Conservation (phyloP, 2,329 filamentous ascomycete genomes). For the Aspergillus oerlinghausenensis region DNA sequence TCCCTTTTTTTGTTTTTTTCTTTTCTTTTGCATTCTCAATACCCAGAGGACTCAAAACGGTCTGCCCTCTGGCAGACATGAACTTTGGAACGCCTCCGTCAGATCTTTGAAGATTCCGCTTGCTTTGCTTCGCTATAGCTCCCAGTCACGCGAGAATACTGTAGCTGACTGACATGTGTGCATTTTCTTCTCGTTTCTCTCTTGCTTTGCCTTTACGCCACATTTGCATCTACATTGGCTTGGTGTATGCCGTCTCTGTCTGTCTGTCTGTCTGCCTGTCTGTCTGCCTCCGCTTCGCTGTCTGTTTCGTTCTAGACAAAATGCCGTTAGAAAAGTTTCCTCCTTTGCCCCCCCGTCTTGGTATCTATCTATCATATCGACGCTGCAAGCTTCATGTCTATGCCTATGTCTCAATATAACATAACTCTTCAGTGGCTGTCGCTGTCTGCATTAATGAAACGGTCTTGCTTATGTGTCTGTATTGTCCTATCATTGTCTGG, state of each 20-base stretch:
- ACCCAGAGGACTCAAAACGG: slow-evolving; percentile 22
- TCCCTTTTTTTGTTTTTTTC: slow-evolving; percentile 6
- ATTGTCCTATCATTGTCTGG: background rate
- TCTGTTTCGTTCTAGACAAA: slow-evolving; percentile 22
- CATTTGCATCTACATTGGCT: slow-evolving; percentile 19
- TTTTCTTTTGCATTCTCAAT: slow-evolving; percentile 20
- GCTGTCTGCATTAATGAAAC: background rate
- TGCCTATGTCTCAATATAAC: slow-evolving; percentile 9
- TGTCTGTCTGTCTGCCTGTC: background rate
- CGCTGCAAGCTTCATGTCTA: background rate
- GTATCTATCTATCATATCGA: background rate
- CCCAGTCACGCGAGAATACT: background rate
- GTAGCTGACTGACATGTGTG: background rate
- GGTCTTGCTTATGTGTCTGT: background rate
- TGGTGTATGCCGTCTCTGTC: slow-evolving; percentile 21
- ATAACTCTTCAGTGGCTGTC: slow-evolving; percentile 2
- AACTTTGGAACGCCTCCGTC: background rate
- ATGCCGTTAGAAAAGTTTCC: slow-evolving; percentile 23
- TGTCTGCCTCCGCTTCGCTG: slow-evolving; percentile 12
- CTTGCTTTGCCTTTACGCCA: slow-evolving; percentile 6
- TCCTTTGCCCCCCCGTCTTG: background rate
- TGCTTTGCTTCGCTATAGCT: slow-evolving; percentile 1
- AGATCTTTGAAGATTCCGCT: background rate
- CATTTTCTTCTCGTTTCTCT: slow-evolving; percentile 12
- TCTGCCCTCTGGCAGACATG: background rate